Base-by-base conservation (phyloP, 2,329 filamentous ascomycete species). In the Arthrobotrys conoides region DNA sequence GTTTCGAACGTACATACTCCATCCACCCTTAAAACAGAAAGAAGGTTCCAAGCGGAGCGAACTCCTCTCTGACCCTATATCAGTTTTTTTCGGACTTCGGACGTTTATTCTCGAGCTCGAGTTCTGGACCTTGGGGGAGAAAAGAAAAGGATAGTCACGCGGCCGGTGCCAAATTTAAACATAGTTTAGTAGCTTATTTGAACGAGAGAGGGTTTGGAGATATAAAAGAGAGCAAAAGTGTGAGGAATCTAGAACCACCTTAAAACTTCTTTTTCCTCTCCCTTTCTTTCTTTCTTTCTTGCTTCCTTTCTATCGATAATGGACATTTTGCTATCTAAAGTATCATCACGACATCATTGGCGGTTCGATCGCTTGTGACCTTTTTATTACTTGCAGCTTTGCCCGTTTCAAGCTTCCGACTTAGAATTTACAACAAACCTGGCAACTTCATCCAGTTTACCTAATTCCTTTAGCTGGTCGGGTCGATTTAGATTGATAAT, bases 311-410 rank as follows among this genome's bases (percentile, higher is more conserved):
- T 46, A 8, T 59, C 41, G 70, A 51, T 67, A 67, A 73, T 73
- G 51, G 41, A 10, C 36, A 46, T 72, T 41, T 22, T 27, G 48
- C 53, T 72, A 22, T 27, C 24, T 65, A 33, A 46, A 46, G n/a
- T 46, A 51, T 51, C 61, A 61, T 59, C 70, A 44, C 63, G 61
- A 61, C 70, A 59, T 71, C 68, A 70, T 51, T 59, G 65, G 49
- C 49, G 16, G 3, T 48, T 68, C 20, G 33, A 68, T 41, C 18
- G 22, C 22, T 53, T 68, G 36, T 68, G 57, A 68, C 48, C 20
- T 16, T 55, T 55, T 53, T 46, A 1, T 18, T 46, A 2, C 6
- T 46, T 30, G 27, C n/a, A n/a, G n/a, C 27, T 30, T 68, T 16
- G 44, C 46, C 46, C 64, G 18, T 24, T 38, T 27, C n/a, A 24